Evolutionary conservation across 768 basidiomycete species (phyloP), one percentile per base, ranked within the genome.

Genomic region (Hygrophorus pudorinus): DNA sequence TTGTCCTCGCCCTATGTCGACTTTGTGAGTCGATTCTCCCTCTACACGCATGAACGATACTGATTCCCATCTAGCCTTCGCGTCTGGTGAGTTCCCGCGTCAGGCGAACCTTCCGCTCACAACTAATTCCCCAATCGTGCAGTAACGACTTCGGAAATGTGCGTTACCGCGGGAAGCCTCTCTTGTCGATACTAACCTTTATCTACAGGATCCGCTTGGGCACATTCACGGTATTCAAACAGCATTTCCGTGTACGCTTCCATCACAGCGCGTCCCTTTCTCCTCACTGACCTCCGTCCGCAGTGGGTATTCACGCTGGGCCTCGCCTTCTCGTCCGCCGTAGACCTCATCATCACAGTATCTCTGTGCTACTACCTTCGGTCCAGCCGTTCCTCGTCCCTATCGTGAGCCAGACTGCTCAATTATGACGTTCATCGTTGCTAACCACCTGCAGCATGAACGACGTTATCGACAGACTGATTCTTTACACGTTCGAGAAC

Each of bases 241-340:
- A 52, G 8, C 53, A 36, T n/a, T 50, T 49, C 48, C 52, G 47
- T 17, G 52, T 53, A 36, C 34, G 59, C 48, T 13, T 21, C 14
- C 11, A 54, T 56, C 34, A 39, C 51, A 12, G 21, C 2, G 28
- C 39, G 27, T 42, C 38, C 13, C 3, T 24, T 39, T 39, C n/a
- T 21, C 18, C 3, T 10, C 24, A 13, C 7, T 33, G 5, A 21
- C 41, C 32, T 4, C 4, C 2, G 13, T 34, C 20, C 39, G 44
- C 42, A 72, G 73, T 71, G 70, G 65, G 55, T 71, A 11, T 76
- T 77, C 45, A 76, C 75, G 2, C 59, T 65, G 1, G 76, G 75
- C 7, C 61, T 78, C 3, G 60, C 70, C 0, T 57, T 76, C 10
- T 76, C 75, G 2, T 69, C 68, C 4, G 54, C 64, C 5, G 57